phyloP scores from a whole-genome alignment of 345 rosid species.

The Camelina sativa region DNA sequence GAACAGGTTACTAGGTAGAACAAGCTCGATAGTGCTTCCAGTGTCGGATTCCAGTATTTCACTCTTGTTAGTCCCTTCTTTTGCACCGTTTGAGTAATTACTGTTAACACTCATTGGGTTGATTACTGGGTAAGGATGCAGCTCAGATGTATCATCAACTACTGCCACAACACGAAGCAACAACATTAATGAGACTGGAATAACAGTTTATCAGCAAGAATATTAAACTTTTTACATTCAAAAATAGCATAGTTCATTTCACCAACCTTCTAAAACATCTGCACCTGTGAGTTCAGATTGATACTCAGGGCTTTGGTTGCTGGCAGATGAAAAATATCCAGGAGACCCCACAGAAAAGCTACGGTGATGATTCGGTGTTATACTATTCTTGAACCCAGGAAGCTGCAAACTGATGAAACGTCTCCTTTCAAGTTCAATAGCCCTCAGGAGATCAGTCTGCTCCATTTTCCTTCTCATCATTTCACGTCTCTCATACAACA shows the following conservation, averaged over 20 bases:
- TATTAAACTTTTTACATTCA: background rate
- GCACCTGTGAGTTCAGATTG: slow-evolving; percentile 49
- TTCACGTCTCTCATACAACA: slow-evolving; percentile 60
- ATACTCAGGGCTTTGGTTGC: slow-evolving; percentile 43
- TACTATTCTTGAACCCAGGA: slow-evolving; percentile 65
- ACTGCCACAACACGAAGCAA: slow-evolving; percentile 40
- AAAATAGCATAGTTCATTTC: slow-evolving; percentile 12
- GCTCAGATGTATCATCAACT: slow-evolving; percentile 39
- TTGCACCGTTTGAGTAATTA: slow-evolving; percentile 26
- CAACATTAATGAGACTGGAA: background rate
- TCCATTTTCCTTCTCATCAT: slow-evolving; percentile 79
- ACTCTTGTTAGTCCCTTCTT: slow-evolving; percentile 34
- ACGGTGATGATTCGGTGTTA: slow-evolving; percentile 59
- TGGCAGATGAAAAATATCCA: slow-evolving; percentile 42
- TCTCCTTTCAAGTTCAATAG: slow-evolving; percentile 87
- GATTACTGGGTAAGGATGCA: slow-evolving; percentile 46
- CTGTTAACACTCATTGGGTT: slow-evolving; percentile 3
- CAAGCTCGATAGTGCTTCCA: slow-evolving; percentile 48
- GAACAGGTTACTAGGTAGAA: slow-evolving; percentile 62
- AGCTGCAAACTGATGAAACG: slow-evolving; percentile 80
- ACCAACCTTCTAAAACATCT: slow-evolving; percentile 56
- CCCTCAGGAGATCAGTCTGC: slow-evolving; percentile 60
- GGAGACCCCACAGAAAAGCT: slow-evolving; percentile 78
- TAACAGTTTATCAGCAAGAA: slow-evolving; percentile 7
- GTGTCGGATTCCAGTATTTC: slow-evolving; percentile 25